Conservation (phyloP, 2,329 filamentous ascomycete species). For the Cadophora gregata region DNA sequence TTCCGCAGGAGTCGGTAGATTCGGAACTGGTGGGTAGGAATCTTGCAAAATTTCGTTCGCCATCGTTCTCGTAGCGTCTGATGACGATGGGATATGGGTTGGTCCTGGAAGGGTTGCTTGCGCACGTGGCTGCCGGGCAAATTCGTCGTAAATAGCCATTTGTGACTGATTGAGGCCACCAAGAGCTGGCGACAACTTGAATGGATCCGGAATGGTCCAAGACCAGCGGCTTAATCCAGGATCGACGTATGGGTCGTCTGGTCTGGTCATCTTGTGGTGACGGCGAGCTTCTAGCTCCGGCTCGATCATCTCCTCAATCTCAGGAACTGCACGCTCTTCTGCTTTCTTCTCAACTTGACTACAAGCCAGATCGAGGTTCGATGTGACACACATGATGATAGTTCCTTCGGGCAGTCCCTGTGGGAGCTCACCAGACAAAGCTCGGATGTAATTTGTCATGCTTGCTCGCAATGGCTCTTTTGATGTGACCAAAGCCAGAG, state of each 20-base stretch:
- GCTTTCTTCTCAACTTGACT: constrained; percentile 94
- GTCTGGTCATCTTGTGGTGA: constrained; percentile 74
- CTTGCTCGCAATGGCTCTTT: constrained; percentile 96
- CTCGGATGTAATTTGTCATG: constrained; percentile 94
- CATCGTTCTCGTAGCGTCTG: constrained; percentile 65
- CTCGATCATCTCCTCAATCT: constrained; percentile 94
- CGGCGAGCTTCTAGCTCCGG: constrained; percentile 78
- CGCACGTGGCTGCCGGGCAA: constrained; percentile 81
- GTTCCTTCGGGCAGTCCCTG: constrained; percentile 89
- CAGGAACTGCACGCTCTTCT: constrained; percentile 88
- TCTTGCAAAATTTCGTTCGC: constrained; percentile 70
- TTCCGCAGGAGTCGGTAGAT: constrained; percentile 64
- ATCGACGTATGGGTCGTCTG: constrained; percentile 85
- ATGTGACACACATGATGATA: constrained; percentile 98
- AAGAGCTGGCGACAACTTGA: constrained; percentile 75
- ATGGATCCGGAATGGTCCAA: constrained; percentile 91
- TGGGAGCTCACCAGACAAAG: constrained; percentile 69
- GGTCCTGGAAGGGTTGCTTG: constrained; percentile 59
- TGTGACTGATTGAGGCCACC: constrained; percentile 88
- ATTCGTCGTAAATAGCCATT: constrained; percentile 95
- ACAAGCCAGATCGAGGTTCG: constrained; percentile 93
- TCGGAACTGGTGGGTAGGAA: constrained; percentile 62
- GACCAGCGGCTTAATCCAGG: constrained; percentile 86
- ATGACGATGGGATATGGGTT: constrained; percentile 61
- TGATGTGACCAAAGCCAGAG: constrained; percentile 94